Base-by-base conservation (phyloP, 2,329 filamentous ascomycete species). In the Diplodia mutila region DNA sequence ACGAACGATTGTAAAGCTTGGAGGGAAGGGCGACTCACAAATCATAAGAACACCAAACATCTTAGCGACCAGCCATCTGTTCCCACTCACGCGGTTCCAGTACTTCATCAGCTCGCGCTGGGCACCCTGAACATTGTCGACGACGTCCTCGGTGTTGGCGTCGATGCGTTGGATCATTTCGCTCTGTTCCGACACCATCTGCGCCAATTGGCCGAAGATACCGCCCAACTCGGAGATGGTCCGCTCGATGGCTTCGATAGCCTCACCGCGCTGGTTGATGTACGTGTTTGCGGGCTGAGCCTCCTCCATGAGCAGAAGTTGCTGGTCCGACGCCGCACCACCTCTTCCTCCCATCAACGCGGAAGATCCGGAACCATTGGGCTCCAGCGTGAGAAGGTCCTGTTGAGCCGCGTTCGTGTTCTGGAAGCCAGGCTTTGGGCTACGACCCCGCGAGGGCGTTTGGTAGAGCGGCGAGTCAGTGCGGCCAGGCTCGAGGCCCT, bases 141-240 rank as follows among this genome's bases (percentile, higher is more conserved):
- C 94, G 6, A 99, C 93, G 73, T 97, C 94, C 76, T 99, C 95
- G 1, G 94, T 97, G 79, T 98, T 97, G 71, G 94, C 94, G 75
- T 98, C 94, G 75, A 97, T 97, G 61, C 94, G 86, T 80, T 98
- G 93, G 71, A 99, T 97, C 91, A 97, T 97, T 80, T 97, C 95
- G 69, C 92, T 93, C 81, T 99, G 95, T 79, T 99, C 94, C 66
- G 91, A 93, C 34, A 99, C 95, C 95, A 99, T 98, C 72, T 92
- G 90, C 42, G 95, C 94, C 61, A 99, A 83, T 79, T 99, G 94
- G 9, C 93, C 92, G 77, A 98, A 98, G 70, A 97, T 97, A 16
- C 90, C 85, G 32, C 95, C 95, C 1, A 99, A 85, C 78, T 99
- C 95, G 70, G 88, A 89, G 73, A 99, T 99, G 1, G 95, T 99